Evolutionary conservation across 306 rosid species (phyloP), one percentile per base, ranked within the genome.

Genomic region (Pueraria montana): DNA sequence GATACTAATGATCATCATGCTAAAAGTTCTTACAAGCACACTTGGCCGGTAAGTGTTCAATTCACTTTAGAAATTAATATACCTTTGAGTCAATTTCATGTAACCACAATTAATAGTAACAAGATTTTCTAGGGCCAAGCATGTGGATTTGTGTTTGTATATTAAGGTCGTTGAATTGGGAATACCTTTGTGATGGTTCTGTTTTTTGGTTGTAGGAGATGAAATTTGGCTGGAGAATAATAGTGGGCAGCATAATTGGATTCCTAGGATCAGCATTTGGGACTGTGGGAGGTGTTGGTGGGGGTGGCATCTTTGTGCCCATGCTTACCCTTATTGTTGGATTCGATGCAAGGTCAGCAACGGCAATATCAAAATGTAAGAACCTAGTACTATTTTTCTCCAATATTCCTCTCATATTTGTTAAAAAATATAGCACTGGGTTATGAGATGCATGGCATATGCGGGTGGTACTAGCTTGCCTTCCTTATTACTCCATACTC

Each of bases 271-370:
- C 92, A 11, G 87, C 98, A n/a, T 94, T 90, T 59, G 97, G 98
- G 50, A 94, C 97, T 52, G 95, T 94, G 14, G 98, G 97, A 53
- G 98, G 98, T 30, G 97, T 94, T 63, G 98, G 98, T 46, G 97
- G 98, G 6, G 98, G 98, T 52, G 98, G 98, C 34, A 94, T 94
- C 67, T 94, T 91, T 74, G 98, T 94, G 62, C 98, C 98, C 4
- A 94, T 94, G 98, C 97, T 92, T 80, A 90, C 85, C 77, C 82
- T 83, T 2, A 49, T 83, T 77, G 53, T 83, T 46, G 86, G 86
- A 36, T 83, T 83, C 12, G 86, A 83, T 83, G 87, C 95, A 18
- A 94, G 86, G 81, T 90, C 98, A 8, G 80, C 98, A 3, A 92
- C 98, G 48, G 97, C 98, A 34, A 90, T 94, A 68, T 94, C 98